Conservation (phyloP, 148 eudicot genomes). For the Gaultheria prostrata region DNA sequence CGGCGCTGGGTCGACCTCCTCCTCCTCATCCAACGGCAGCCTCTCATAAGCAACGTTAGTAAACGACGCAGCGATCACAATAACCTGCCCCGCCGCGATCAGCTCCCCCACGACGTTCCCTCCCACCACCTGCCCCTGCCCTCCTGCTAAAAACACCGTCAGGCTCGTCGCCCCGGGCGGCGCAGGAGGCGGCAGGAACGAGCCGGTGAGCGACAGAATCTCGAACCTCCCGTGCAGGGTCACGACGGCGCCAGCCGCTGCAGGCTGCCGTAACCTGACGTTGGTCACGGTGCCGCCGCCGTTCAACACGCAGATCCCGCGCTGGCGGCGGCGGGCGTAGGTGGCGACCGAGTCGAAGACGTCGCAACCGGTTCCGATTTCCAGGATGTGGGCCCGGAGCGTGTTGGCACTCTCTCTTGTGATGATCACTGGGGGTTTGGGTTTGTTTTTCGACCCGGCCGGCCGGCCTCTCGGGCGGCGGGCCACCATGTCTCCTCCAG, state of each 20-base stretch:
- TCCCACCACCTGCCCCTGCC: slow-evolving; percentile 78
- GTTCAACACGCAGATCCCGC: slow-evolving; percentile 67
- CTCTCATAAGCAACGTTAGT: slow-evolving; percentile 74
- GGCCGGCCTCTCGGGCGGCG: slow-evolving; percentile 74
- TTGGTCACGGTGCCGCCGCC: slow-evolving; percentile 75
- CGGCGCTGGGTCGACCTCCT: slow-evolving; percentile 35
- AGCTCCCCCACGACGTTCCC: slow-evolving; percentile 74
- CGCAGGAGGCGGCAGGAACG: slow-evolving; percentile 70
- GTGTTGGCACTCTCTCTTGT: slow-evolving; percentile 74
- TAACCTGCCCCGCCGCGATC: slow-evolving; percentile 60
- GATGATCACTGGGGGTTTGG: slow-evolving; percentile 69
- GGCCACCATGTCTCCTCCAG: slow-evolving; percentile 36
- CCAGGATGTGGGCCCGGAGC: slow-evolving; percentile 66
- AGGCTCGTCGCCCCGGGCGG: slow-evolving; percentile 75
- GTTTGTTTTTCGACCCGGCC: slow-evolving; percentile 67
- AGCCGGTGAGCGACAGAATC: slow-evolving; percentile 59
- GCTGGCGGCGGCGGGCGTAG: slow-evolving; percentile 61
- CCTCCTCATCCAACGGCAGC: slow-evolving; percentile 64
- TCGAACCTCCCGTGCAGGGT: slow-evolving; percentile 70
- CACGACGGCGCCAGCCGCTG: slow-evolving; percentile 43
- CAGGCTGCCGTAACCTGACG: slow-evolving; percentile 66
- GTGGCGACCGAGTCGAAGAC: slow-evolving; percentile 54
- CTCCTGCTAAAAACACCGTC: slow-evolving; percentile 65
- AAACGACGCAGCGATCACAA: slow-evolving; percentile 68
- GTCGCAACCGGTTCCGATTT: slow-evolving; percentile 54